Conservation (phyloP, 1,284 basidiomycete genomes). For the Grifola frondosa region DNA sequence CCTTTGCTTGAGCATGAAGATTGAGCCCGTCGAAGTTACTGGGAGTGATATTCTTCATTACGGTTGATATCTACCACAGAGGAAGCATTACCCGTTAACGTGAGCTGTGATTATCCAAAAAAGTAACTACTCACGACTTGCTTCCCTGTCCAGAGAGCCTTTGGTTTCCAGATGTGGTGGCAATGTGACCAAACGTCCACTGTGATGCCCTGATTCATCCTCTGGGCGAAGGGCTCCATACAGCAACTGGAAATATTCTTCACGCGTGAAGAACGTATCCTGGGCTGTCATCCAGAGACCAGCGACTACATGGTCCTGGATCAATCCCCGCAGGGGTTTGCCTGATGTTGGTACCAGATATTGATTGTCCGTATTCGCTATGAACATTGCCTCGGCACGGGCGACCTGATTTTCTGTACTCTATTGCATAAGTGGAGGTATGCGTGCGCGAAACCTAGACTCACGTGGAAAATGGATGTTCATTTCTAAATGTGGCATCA, state of each 20-base stretch:
- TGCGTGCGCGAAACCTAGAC: no score
- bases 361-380: conserved; percentile 99
- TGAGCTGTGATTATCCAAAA: conserved; percentile 6
- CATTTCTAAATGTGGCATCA: conserved; percentile 70
- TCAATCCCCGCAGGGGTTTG: conserved; percentile 95
- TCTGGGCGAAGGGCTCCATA: conserved; percentile 95
- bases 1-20: conserved; percentile 86
- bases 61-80: conserved; percentile 79
- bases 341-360: conserved; percentile 98
- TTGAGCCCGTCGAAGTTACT: conserved; percentile 81
- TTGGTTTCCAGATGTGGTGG: conserved; percentile 92
- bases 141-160: conserved; percentile 95
- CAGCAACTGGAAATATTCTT: conserved; percentile 95
- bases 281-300: conserved; percentile 99
- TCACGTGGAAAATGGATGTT: conserved; percentile 98
- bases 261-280: conserved; percentile 91
- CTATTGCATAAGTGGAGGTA: no score
- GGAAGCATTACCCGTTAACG: not conserved
- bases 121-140: conserved; percentile 72
- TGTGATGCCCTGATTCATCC: conserved; percentile 62
- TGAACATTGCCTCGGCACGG: conserved; percentile 89
- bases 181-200: conserved; percentile 75
- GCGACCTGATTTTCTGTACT: conserved; percentile 86
- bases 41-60: conserved; percentile 92
- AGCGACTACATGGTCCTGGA: conserved; percentile 99